Evolutionary conservation across 2,329 filamentous ascomycete species (phyloP).

Genomic region (Alternaria alternata): DNA sequence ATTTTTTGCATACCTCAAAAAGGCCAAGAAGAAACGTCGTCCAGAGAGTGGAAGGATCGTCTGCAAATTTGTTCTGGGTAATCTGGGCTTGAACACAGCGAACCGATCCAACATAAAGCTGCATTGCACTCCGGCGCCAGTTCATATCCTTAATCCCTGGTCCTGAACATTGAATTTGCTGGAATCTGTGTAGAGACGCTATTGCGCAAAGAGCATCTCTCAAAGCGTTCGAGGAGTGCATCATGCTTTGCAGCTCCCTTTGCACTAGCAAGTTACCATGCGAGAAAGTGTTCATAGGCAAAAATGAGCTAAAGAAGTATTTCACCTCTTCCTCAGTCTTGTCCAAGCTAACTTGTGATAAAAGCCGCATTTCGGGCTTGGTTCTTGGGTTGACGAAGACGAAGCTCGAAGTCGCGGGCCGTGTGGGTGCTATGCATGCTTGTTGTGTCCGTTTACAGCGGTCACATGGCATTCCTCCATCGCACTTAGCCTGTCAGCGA

Average conservation of each 20-base stretch:
- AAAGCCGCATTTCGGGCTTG: neutral
- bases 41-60: slow-evolving; percentile 33
- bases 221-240: slow-evolving; percentile 23
- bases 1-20: slow-evolving; percentile 29
- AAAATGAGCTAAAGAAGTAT: slow-evolving; percentile 35
- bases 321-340: slow-evolving; percentile 17
- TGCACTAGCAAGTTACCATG: slow-evolving; percentile 12
- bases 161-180: neutral
- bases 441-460: slow-evolving; percentile 29
- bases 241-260: slow-evolving; percentile 21
- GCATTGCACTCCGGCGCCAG: slow-evolving; percentile 8
- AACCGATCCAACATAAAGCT: slow-evolving; percentile 31
- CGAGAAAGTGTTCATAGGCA: slow-evolving; percentile 32
- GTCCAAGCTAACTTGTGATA: neutral
- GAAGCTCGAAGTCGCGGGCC: slow-evolving; percentile 8
- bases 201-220: slow-evolving; percentile 33
- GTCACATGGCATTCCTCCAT: slow-evolving; percentile 33
- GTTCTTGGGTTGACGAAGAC: slow-evolving; percentile 26
- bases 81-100: slow-evolving; percentile 23
- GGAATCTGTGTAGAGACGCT: slow-evolving; percentile 20
- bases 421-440: slow-evolving; percentile 18
- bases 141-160: neutral
- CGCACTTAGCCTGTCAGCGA: slow-evolving; percentile 25
- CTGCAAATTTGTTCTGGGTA: slow-evolving; percentile 13
- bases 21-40: slow-evolving; percentile 37